Base-by-base conservation (phyloP, 2,329 filamentous ascomycete species). In the Ophiobolus disseminans region DNA sequence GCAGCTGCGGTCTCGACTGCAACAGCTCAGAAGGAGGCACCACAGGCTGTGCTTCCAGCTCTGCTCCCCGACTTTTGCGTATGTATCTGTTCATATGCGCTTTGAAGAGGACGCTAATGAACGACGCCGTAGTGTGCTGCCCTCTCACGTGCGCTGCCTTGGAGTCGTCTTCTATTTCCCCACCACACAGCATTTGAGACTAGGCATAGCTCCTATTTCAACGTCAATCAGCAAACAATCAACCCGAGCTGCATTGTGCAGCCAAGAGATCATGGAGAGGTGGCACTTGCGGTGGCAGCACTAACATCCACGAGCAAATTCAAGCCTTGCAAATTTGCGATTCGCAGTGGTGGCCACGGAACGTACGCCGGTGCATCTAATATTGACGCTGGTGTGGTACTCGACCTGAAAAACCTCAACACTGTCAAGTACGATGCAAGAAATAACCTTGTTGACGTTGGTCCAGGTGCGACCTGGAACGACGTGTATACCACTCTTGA, bases 341-440 rank as follows among this genome's bases (percentile, higher is more conserved):
- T 66, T 20, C 62, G 61, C 3, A 62, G 62, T 30, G 62, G 59
- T 8, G 62, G 66, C 13, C 64, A 68, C 22, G 62, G 55, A 4
- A 58, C 56, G 1, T 60, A 59, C 34, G 50, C 53, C 19, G 66
- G 65, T 10, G 58, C 61, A 6, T 63, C 63, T 0, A 68, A 68
- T 8, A 68, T 68, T 13, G 41, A 66, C 8, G 47, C 58, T 20
- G 67, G 67, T 4, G 60, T 70, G 3, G 67, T 63, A 1, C 50
- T 69, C 13, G 66, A 70, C 23, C 20, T 70, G 34, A 43, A 53
- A 8, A 46, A 54, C 21, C 50, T 70, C 26, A 68, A 40, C 25
- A 22, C 39, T 13, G 55, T 59, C 10, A 31, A 50, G 17, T 64
- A 63, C 23, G 51, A 63, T 21, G 26, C 40, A 4, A 31, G 57